phyloP scores from a whole-genome alignment of 2,329 filamentous ascomycete species.

The Monosporascus ibericus region DNA sequence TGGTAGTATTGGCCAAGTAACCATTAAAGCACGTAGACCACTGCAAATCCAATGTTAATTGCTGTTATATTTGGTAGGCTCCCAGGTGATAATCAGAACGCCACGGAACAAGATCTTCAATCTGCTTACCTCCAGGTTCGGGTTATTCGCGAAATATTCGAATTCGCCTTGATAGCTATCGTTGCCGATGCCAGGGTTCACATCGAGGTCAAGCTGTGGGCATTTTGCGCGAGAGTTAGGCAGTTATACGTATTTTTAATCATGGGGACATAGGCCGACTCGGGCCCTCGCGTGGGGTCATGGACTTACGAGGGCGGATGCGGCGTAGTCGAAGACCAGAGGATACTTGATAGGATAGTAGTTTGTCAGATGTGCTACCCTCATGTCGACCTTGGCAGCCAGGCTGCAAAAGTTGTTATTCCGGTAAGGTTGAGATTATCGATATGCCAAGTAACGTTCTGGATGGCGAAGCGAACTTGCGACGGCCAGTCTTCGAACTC shows the following conservation, averaged over 20 bases:
- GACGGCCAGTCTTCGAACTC: slow-evolving; percentile 10
- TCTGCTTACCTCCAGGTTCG: slow-evolving; percentile 5
- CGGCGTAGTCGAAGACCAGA: slow-evolving; percentile 7
- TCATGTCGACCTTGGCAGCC: slow-evolving; percentile 7
- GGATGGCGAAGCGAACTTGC: slow-evolving; percentile 9
- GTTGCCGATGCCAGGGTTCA: slow-evolving; percentile 7
- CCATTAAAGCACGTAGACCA: slow-evolving; percentile 13
- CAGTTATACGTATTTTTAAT: not conserved
- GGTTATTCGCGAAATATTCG: slow-evolving; percentile 6
- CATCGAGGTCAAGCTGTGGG: slow-evolving; percentile 7
- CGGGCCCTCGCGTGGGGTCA: no score
- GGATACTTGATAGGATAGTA: slow-evolving; percentile 9
- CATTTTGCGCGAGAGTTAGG: not conserved
- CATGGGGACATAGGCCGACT: no score
- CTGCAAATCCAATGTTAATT: not conserved
- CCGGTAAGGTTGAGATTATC: slow-evolving; percentile 7
- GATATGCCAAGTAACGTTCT: slow-evolving; percentile 9
- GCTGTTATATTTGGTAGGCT: no score
- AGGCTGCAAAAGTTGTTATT: slow-evolving; percentile 5
- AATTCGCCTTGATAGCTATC: slow-evolving; percentile 6
- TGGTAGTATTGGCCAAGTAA: slow-evolving; percentile 9
- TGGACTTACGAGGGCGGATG: slow-evolving; percentile 8
- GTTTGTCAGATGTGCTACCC: slow-evolving; percentile 7
- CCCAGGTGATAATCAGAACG: no score
- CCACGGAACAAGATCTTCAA: no score